Conservation (phyloP, 2,329 filamentous ascomycete genomes). For the Dothistroma septosporum region DNA sequence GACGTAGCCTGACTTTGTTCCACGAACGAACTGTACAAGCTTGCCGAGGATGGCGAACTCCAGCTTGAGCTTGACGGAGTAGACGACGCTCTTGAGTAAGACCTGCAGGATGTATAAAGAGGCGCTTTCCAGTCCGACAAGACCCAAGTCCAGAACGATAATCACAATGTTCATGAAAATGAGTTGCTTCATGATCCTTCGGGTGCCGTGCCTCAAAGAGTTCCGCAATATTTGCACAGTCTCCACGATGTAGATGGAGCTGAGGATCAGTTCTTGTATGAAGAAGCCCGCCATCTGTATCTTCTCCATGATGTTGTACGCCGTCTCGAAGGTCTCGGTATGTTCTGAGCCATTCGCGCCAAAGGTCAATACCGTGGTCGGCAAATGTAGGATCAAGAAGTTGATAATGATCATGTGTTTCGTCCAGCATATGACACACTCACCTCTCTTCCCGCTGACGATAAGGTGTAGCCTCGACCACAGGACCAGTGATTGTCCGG, state of each 20-base stretch:
- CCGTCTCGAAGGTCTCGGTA: conserved; percentile 33
- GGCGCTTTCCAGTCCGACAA: conserved; percentile 35
- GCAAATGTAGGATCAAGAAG: conserved; percentile 50
- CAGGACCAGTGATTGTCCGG: conserved; percentile 50
- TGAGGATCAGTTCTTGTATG: conserved; percentile 38
- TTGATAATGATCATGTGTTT: conserved; percentile 57
- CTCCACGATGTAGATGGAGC: conserved; percentile 31
- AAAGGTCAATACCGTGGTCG: conserved; percentile 54
- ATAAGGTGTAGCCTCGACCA: conserved; percentile 61
- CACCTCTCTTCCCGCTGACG: conserved; percentile 42
- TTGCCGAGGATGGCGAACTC: conserved; percentile 33
- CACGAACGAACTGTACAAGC: conserved; percentile 29
- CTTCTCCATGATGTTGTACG: conserved; percentile 44
- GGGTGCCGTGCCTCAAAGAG: conserved; percentile 19
- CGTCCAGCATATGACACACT: conserved; percentile 46
- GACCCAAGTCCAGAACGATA: conserved; percentile 36
- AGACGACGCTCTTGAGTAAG: conserved; percentile 37
- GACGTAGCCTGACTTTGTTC: conserved; percentile 12
- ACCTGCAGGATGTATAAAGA: conserved; percentile 34
- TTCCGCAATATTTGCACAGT: conserved; percentile 26
- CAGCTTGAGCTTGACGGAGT: conserved; percentile 36
- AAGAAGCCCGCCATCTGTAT: conserved; percentile 45
- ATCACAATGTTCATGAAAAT: conserved; percentile 38
- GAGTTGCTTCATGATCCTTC: conserved; percentile 34
- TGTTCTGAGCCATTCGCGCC: conserved; percentile 43